Percentiles rank a stretch among this genome's conserved stretches.
Conservation (phyloP, 2,329 filamentous ascomycete genomes). For the Trichoderma sp. region DNA sequence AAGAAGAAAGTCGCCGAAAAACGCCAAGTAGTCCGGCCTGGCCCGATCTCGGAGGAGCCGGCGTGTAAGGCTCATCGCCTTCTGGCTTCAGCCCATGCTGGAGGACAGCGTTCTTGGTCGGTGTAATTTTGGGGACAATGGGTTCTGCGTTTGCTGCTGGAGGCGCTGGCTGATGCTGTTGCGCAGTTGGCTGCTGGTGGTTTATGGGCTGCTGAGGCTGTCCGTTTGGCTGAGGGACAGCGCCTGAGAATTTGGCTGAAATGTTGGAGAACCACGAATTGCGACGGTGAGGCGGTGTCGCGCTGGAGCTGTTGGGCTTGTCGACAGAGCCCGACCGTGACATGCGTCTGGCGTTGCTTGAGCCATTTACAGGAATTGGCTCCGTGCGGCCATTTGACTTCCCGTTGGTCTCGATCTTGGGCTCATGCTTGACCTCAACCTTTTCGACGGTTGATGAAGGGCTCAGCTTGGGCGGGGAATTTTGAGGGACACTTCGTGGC, state of each 20-base stretch:
- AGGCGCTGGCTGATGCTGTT: constrained; percentile 23
- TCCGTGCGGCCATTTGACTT: constrained; percentile 27
- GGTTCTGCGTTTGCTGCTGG: constrained; percentile 35
- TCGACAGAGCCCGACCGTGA: constrained; percentile 42
- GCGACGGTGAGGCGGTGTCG: constrained; percentile 53
- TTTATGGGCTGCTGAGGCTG: neutral
- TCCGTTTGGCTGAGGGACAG: constrained; percentile 38
- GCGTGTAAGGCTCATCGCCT: constrained; percentile 69
- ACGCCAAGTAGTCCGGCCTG: constrained; percentile 78
- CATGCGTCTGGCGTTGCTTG: constrained; percentile 29
- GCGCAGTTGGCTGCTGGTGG: constrained; percentile 23
- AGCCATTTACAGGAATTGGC: constrained; percentile 30
- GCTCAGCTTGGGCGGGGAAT: constrained; percentile 30
- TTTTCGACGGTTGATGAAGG: constrained; percentile 31
- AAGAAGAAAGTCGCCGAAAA: constrained; percentile 78
- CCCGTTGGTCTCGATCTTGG: constrained; percentile 23
- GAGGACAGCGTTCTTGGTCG: constrained; percentile 60
- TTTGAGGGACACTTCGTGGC: constrained; percentile 36
- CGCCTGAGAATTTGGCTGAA: constrained; percentile 85
- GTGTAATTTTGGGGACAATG: constrained; percentile 48
- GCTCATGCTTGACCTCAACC: constrained; percentile 11
- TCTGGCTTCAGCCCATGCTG: constrained; percentile 56
- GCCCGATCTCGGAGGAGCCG: constrained; percentile 69
- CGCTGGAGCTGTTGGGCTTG: constrained; percentile 31
- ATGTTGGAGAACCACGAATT: constrained; percentile 93